Evolutionary conservation across 257 asterid genomes (phyloP), one percentile per base, ranked within the genome.

Genomic region (Hygrophila difformis): DNA sequence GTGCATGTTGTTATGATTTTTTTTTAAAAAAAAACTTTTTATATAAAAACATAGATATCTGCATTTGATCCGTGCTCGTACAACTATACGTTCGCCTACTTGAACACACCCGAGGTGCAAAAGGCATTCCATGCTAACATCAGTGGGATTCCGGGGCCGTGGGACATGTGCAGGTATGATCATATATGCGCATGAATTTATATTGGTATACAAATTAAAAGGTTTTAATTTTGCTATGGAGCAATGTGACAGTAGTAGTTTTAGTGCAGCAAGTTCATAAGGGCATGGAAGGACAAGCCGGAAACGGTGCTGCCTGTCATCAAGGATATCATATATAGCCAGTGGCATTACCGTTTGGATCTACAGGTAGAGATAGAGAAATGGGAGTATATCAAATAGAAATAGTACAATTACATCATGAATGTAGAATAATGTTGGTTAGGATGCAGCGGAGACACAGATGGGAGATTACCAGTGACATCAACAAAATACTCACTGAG

Each of bases 31-130:
- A n/a, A n/a, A n/a, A n/a, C n/a, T 6, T 22, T 1, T 22, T 23
- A 4, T 18, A 13, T 18, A 12, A 22, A 8, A 45, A n/a, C 20
- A 41, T 17, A 74, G 77, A 24, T 17, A 13, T 49, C 71, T 26
- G 34, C 53, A 15, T 80, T 57, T 31, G 92, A 73, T 73, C 87
- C 84, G 0, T 81, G 87, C 69, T 62, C 73, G 0, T 52, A 11
- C 8, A 6, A 66, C 4, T 81, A 74, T 16, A 64, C 57, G 1
- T 15, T 1, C 11, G 5, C 44, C 13, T 81, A 74, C 56, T 55
- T 74, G 9, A 81, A 77, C 61, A 54, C n/a, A 4, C 81, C 66
- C 0, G 52, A 52, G 4, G 82, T 77, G 39, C 87, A 72, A 51
- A 57, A 60, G 15, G 70, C 76, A 0, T 45, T 77, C 19, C 81